Evolutionary conservation across 352 stramenopile genomes (phyloP), one percentile per base, ranked within the genome.

Genomic region (Phytophthora megakarya): DNA sequence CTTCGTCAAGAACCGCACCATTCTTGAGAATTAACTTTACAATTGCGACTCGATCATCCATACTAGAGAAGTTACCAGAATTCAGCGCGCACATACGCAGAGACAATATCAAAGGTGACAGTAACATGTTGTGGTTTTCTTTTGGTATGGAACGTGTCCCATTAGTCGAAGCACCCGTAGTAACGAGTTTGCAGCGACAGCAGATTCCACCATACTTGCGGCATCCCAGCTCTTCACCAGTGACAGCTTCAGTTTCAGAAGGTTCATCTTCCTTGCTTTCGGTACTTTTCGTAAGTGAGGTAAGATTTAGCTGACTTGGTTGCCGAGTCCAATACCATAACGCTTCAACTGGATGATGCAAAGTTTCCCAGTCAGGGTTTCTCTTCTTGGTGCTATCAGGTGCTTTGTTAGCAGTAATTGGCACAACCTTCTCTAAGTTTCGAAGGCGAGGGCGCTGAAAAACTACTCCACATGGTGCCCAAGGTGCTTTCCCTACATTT

Each of bases 391-490:
- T 8, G 45, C 6, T 25, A 50, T 38, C 39, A 21, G 30, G 6
- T 22, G n/a, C 12, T 19, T 28, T 26, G 9, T 66, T 25, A 39
- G 7, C 26, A 37, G 19, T 8, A 35, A 15, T 26, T 16, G 23
- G 5, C 18, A 11, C 11, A 22, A 22, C 23, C 44, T 59, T 58
- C 21, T 49, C 7, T 30, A 33, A 16, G 0, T 48, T 49, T 37
- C 38, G 15, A 21, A 28, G 30, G 21, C 25, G 23, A 19, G 28
- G 53, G 18, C 22, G 63, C 33, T 80, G 72, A 37, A 76, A 75
- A 5, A 75, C 19, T n/a, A 65, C 53, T 3, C 65, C 71, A 46
- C 80, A 89, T 0, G 78, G 78, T 8, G 78, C 78, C 80, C 80
- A 89, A 3, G 35, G 0, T 0, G 78, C 73, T 59, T 78, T 81